phyloP scores from a whole-genome alignment of 2,329 filamentous ascomycete genomes.

The Periglandula ipomoeae region DNA sequence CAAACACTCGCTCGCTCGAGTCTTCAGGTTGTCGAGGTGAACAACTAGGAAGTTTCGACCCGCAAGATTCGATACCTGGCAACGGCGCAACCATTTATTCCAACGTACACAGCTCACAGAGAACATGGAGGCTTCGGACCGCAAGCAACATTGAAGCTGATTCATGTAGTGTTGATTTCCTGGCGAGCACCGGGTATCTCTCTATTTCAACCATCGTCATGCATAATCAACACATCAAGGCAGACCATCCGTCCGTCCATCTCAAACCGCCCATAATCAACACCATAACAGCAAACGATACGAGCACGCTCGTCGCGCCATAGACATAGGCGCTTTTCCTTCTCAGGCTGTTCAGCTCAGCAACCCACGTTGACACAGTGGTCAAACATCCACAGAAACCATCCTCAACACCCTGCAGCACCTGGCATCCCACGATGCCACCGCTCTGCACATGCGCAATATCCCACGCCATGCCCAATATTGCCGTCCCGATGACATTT shows the following conservation, averaged over 20 bases:
- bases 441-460: conserved; percentile 58
- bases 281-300: conserved; percentile 51
- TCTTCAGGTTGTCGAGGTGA: too few species aligned
- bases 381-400: conserved; percentile 60
- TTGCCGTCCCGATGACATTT: conserved; percentile 67
- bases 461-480: conserved; percentile 71
- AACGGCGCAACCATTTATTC: too few species aligned
- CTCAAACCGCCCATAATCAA: conserved; percentile 65
- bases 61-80: too few species aligned
- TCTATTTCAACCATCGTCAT: neutral
- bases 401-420: conserved; percentile 57
- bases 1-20: too few species aligned
- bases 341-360: conserved; percentile 46
- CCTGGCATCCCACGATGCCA: conserved; percentile 54
- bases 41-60: too few species aligned
- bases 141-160: too few species aligned
- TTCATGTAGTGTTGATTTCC: too few species aligned
- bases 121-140: too few species aligned
- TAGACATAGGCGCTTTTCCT: conserved; percentile 58
- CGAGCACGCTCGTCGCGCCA: conserved; percentile 49
- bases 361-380: conserved; percentile 59
- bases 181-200: too few species aligned
- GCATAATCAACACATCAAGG: conserved; percentile 25
- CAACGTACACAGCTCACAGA: too few species aligned
- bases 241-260: conserved; percentile 54